Conservation (phyloP, 352 stramenopile species). For the Phytophthora hybrid region DNA sequence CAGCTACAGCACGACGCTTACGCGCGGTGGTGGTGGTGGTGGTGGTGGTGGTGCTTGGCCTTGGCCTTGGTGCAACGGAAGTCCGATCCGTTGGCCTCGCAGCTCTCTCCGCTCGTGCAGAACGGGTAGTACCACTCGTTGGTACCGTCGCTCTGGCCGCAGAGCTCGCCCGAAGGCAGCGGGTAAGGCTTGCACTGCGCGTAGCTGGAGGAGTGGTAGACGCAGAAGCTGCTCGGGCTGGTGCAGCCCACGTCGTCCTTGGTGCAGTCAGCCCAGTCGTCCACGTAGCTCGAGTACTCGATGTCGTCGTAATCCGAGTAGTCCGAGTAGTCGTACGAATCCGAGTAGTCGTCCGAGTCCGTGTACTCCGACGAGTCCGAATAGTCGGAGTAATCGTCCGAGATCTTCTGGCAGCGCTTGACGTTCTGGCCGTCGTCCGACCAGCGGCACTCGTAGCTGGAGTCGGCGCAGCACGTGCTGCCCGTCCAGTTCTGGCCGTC, state of each 20-base stretch:
- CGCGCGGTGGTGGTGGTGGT: slow-evolving; percentile 12
- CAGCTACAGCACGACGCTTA: neutral
- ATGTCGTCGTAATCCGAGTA: neutral
- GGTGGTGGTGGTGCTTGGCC: slow-evolving; percentile 24
- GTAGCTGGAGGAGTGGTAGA: slow-evolving; percentile 39
- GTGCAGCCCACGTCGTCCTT: slow-evolving; percentile 24
- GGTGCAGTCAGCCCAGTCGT: slow-evolving; percentile 37
- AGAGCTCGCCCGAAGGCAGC: slow-evolving; percentile 39
- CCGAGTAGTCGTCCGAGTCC: neutral
- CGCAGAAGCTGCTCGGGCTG: slow-evolving; percentile 22
- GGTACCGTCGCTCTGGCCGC: slow-evolving; percentile 40
- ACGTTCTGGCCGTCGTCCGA: slow-evolving; percentile 27
- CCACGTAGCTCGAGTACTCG: slow-evolving; percentile 29
- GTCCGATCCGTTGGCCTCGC: slow-evolving; percentile 30
- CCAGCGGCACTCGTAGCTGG: slow-evolving; percentile 29
- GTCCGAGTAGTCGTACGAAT: neutral
- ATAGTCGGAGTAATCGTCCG: neutral
- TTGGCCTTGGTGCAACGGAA: slow-evolving; percentile 37
- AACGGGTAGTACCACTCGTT: slow-evolving; percentile 44
- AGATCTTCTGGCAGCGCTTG: slow-evolving; percentile 31
- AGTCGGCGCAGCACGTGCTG: slow-evolving; percentile 31
- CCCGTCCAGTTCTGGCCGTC: slow-evolving; percentile 31
- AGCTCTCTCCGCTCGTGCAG: slow-evolving; percentile 38
- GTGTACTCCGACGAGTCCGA: slow-evolving; percentile 18
- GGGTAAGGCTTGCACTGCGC: slow-evolving; percentile 45